Percentiles rank a stretch among this genome's conserved stretches.
Evolutionary conservation across 306 rosid species (phyloP).

Genomic region (Biancaea sappan): DNA sequence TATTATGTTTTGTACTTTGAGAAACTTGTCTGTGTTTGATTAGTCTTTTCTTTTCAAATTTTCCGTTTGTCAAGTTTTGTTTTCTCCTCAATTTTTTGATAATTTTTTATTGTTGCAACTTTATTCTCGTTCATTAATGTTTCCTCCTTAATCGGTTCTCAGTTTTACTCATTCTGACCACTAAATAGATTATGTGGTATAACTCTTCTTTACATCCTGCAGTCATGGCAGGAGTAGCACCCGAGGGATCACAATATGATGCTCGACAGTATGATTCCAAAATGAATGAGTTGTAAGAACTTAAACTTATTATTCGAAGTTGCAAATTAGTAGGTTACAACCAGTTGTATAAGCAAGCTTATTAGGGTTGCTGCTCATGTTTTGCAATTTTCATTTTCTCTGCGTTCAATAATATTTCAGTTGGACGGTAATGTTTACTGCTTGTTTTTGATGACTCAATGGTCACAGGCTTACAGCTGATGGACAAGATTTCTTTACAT

Average conservation of each 20-base stretch:
- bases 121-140: neutral
- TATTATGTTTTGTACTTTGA: neutral
- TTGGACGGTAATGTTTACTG: conserved; percentile 28
- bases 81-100: neutral
- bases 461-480: conserved; percentile 61
- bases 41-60: neutral
- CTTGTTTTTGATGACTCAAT: conserved; percentile 17
- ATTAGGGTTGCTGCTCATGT: neutral
- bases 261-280: conserved; percentile 64
- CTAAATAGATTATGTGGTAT: neutral
- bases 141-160: neutral
- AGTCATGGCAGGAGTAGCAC: conserved; percentile 77
- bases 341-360: neutral
- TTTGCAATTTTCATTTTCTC: neutral
- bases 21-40: neutral
- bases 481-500: conserved; percentile 72
- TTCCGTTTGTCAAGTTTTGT: neutral
- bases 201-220: conserved; percentile 28
- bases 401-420: neutral
- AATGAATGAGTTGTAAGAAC: conserved; percentile 70
- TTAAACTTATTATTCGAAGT: neutral
- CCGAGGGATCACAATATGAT: conserved; percentile 75
- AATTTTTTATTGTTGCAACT: neutral
- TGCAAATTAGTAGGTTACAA: neutral
- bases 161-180: neutral